Evolutionary conservation across 768 basidiomycete genomes (phyloP).

Genomic region (Amylocystis lapponica): DNA sequence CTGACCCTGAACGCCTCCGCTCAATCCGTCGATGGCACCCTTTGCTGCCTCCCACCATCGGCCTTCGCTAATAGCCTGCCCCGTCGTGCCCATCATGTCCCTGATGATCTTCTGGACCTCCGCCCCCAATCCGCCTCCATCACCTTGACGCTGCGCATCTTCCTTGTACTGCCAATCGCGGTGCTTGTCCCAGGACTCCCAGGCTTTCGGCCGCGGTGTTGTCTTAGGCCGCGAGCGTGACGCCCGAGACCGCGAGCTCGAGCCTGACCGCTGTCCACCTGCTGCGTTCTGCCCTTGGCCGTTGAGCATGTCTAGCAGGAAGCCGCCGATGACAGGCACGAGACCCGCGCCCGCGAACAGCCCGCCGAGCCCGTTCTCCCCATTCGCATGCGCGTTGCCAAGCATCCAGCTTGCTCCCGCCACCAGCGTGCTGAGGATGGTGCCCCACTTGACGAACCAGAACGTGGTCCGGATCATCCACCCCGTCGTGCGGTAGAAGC

Average conservation of each 20-base stretch:
- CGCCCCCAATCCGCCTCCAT: slow-evolving; percentile 21
- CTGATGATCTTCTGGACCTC: slow-evolving; percentile 43
- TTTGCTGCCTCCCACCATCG: slow-evolving; percentile 36
- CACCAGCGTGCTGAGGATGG: slow-evolving; percentile 48
- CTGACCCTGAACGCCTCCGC: not conserved
- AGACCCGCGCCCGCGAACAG: slow-evolving; percentile 24
- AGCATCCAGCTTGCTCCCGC: slow-evolving; percentile 52
- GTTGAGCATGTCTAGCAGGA: slow-evolving; percentile 39
- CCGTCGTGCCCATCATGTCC: slow-evolving; percentile 30
- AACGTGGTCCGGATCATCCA: slow-evolving; percentile 65
- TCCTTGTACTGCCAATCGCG: slow-evolving; percentile 49
- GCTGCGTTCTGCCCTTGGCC: slow-evolving; percentile 28
- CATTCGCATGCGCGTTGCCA: slow-evolving; percentile 26
- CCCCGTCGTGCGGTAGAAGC: slow-evolving; percentile 71
- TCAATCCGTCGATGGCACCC: slow-evolving; percentile 18
- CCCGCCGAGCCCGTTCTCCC: slow-evolving; percentile 29
- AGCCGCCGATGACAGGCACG: slow-evolving; percentile 33
- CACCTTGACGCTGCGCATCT: slow-evolving; percentile 13
- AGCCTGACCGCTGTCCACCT: slow-evolving; percentile 16
- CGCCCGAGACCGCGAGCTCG: slow-evolving; percentile 16
- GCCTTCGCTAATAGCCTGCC: slow-evolving; percentile 22
- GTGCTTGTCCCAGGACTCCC: slow-evolving; percentile 64
- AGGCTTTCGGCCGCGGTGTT: slow-evolving; percentile 39
- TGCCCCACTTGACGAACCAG: slow-evolving; percentile 77
- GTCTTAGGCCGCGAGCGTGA: slow-evolving; percentile 12